These are phyloP conservation scores for Quercus agrifolia DNA, from an alignment of 306 rosid species.

Conservation along the genomic window DNA sequence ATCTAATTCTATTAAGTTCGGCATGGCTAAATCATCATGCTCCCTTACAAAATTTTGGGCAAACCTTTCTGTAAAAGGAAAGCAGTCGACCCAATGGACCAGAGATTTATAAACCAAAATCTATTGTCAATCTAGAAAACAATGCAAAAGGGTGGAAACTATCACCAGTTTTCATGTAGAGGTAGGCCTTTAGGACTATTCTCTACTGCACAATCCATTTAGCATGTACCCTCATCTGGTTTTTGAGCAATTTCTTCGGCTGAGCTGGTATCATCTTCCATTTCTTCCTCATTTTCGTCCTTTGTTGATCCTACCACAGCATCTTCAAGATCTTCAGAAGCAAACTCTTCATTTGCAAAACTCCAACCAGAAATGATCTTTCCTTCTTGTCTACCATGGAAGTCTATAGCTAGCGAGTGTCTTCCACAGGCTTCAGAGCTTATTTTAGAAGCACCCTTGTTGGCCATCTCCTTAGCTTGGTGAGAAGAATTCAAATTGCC, in stretches of 20 bases:
- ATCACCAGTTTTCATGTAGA: slow-evolving; percentile 19
- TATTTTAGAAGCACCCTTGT: slow-evolving; percentile 8
- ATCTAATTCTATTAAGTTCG: neutral
- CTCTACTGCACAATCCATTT: slow-evolving; percentile 9
- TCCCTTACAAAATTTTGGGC: slow-evolving; percentile 35
- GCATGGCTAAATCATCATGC: slow-evolving; percentile 19
- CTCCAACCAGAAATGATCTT: slow-evolving; percentile 35
- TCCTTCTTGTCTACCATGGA: slow-evolving; percentile 27
- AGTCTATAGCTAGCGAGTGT: slow-evolving; percentile 8
- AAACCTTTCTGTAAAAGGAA: slow-evolving; percentile 6
- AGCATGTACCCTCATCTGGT: slow-evolving; percentile 10
- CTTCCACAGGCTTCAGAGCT: slow-evolving; percentile 14
- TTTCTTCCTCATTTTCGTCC: slow-evolving; percentile 38
- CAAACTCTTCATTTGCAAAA: slow-evolving; percentile 27
- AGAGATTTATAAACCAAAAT: slow-evolving; percentile 5
- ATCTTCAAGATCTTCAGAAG: slow-evolving; percentile 36
- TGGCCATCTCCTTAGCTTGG: slow-evolving; percentile 7
- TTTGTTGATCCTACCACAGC: slow-evolving; percentile 31
- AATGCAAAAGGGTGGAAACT: neutral
- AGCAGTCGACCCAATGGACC: slow-evolving; percentile 22
- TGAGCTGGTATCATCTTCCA: slow-evolving; percentile 36
- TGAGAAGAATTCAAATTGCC: slow-evolving; percentile 10
- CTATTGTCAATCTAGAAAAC: neutral
- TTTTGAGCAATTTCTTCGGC: slow-evolving; percentile 25
- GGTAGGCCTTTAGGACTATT: slow-evolving; percentile 16